phyloP scores from a whole-genome alignment of 768 basidiomycete species.

The Mrakia blollopis region DNA sequence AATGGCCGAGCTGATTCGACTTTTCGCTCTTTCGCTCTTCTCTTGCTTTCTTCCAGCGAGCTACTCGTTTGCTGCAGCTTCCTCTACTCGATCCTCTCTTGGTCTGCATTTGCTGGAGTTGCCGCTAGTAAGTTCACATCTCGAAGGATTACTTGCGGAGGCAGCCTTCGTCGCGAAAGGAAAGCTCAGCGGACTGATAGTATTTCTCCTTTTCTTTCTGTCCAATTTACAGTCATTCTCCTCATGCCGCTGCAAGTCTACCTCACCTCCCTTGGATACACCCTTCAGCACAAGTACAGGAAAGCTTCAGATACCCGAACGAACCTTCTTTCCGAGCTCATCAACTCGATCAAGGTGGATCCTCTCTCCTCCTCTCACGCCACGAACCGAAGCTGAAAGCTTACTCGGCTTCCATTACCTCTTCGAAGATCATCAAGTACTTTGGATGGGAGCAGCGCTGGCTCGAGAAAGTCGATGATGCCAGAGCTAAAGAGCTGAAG shows the following conservation, averaged over 20 bases:
- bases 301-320: conserved; percentile 9
- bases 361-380: too few species aligned
- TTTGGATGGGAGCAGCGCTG: conserved; percentile 75
- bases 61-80: conserved; percentile 28
- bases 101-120: not conserved
- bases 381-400: too few species aligned
- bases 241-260: conserved; percentile 18
- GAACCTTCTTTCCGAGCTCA: conserved; percentile 22
- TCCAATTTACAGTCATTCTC: not conserved
- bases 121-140: not conserved
- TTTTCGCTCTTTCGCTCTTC: not conserved
- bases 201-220: too few species aligned
- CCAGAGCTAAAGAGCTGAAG: conserved; percentile 48
- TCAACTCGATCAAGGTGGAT: conserved; percentile 12
- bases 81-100: conserved; percentile 23
- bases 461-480: conserved; percentile 54
- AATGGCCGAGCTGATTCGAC: not conserved
- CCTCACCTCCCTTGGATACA: not conserved
- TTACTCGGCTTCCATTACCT: too few species aligned
- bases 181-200: too few species aligned
- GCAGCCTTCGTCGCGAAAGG: too few species aligned
- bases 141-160: too few species aligned
- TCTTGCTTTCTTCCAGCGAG: not conserved
- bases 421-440: conserved; percentile 50
- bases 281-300: conserved; percentile 16